Base-by-base conservation (phyloP, 306 rosid genomes). In the Aeschynomene evenia region DNA sequence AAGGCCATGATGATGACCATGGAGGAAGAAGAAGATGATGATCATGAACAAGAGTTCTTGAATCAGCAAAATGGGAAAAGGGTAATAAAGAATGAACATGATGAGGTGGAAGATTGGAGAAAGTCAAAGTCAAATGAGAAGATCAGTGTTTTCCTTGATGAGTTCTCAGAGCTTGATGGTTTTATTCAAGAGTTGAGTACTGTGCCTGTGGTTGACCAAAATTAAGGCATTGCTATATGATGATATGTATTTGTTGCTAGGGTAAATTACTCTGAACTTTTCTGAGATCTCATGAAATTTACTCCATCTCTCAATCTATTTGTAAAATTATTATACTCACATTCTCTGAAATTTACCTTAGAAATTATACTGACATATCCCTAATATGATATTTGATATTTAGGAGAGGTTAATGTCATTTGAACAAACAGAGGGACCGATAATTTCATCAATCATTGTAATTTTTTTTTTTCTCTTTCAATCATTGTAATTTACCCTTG, bases 111-210 rank as follows among this genome's bases (percentile, higher is more conserved):
- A 7, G 72, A 21, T 52, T 66, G 79, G 81, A 69, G 68, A 66
- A 74, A 59, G 40, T 54, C 83, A 61, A 78, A 66, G 60, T 52
- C 81, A 70, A 77, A 62, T 36, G 76, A 81, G 20, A 83, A 60
- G 28, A 57, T 81, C 36, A 70, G 56, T 63, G 79, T 85, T 60
- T 84, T 81, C 78, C 56, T 77, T 37, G 90, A 80, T 52, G 88
- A 80, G 3, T 83, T 74, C 58, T 70, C 86, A 9, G 83, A 81
- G 42, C 71, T 79, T 24, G 85, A 86, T 46, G 77, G 80, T 45
- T 81, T 73, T 56, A 50, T 78, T 55, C 85, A 81, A 48, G 85
- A 76, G 68, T 46, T 81, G 9, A 66, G 70, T 66, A 52, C 82
- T 66, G 29, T 73, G 53, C 67, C 74, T 55, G 34, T 66, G 9